Evolutionary conservation across 441 rosid genomes (phyloP).

Genomic region (Manihot esculenta): DNA sequence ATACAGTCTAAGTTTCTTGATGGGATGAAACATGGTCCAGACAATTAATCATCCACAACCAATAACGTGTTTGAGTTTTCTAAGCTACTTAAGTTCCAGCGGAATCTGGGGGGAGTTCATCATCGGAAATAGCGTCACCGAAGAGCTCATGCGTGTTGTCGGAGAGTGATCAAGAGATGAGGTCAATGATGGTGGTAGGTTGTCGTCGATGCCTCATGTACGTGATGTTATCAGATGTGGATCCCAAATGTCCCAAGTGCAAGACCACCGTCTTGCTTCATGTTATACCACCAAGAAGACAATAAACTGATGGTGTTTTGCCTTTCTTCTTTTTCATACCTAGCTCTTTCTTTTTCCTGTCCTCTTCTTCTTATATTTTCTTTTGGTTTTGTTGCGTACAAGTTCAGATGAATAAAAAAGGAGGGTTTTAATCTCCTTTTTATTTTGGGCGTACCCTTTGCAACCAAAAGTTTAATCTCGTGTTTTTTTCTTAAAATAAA

Average conservation of each 20-base stretch:
- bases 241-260: constrained; percentile 89
- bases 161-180: constrained; percentile 46
- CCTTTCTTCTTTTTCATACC: neutral
- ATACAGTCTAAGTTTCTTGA: neutral
- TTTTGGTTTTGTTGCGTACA: too few relatives aligned
- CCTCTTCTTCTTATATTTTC: neutral
- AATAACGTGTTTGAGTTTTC: neutral
- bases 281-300: constrained; percentile 43
- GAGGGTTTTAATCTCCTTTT: too few relatives aligned
- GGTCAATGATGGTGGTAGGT: constrained; percentile 82
- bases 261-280: constrained; percentile 89
- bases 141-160: constrained; percentile 76
- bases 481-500: too few relatives aligned
- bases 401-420: too few relatives aligned
- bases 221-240: constrained; percentile 79
- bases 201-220: constrained; percentile 93
- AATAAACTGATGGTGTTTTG: constrained; percentile 21
- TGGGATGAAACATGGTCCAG: neutral
- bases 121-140: constrained; percentile 31
- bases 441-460: too few relatives aligned
- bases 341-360: neutral
- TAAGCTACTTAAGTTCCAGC: constrained; percentile 1
- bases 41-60: neutral
- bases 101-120: constrained; percentile 45
- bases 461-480: too few relatives aligned